Conservation (phyloP, 73 alveolate species). For the Effrenium voratum region DNA sequence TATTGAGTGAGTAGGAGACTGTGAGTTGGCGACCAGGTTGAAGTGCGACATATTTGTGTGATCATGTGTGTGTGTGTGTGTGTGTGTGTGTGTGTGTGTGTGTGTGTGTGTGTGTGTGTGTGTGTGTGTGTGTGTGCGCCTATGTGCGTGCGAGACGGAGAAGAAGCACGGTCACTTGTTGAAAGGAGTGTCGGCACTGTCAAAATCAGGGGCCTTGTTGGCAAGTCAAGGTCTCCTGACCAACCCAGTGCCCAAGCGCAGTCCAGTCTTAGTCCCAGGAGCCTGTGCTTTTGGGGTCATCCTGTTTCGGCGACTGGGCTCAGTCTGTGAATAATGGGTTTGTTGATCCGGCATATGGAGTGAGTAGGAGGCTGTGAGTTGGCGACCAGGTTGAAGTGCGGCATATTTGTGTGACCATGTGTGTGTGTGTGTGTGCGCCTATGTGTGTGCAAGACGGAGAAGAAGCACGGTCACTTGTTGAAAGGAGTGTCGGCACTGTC, state of each 20-base stretch:
- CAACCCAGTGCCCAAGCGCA: slow-evolving; percentile 28
- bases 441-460: no score
- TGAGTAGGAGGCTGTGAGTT: not conserved
- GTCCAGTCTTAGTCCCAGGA: slow-evolving; percentile 49
- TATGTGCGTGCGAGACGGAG: no score
- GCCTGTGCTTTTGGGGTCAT: slow-evolving; percentile 19
- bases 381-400: not conserved
- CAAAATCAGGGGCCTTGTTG: slow-evolving; percentile 39
- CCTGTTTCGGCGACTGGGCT: slow-evolving; percentile 42
- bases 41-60: no score
- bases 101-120: not conserved
- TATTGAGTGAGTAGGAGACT: no score
- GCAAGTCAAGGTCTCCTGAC: slow-evolving; percentile 40
- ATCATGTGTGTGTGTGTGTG: no score
- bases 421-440: no score
- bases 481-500: no score
- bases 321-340: not conserved
- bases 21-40: no score
- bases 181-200: not conserved
- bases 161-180: not conserved
- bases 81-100: no score
- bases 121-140: not conserved
- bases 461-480: no score
- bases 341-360: no score
- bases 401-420: no score